These are phyloP conservation scores for Fusarium guadeloupense DNA, from an alignment of 2,329 filamentous ascomycete species.

Conservation along the genomic window DNA sequence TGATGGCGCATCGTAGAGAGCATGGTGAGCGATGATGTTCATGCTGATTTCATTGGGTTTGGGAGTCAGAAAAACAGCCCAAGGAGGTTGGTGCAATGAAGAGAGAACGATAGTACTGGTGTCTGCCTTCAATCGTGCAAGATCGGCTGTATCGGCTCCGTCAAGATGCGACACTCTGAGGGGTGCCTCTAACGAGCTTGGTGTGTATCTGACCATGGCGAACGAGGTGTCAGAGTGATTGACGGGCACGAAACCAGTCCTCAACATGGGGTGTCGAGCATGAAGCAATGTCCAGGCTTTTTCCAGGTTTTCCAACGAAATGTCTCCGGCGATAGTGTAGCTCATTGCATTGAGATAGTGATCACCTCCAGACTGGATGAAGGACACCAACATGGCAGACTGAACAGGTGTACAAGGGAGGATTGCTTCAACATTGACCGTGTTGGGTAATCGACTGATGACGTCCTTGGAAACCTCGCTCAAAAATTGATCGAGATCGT, in stretches of 20 bases:
- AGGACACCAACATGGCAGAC: conserved; percentile 80
- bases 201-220: conserved; percentile 74
- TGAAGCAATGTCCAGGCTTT: conserved; percentile 68
- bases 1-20: conserved; percentile 85
- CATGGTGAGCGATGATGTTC: conserved; percentile 74
- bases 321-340: conserved; percentile 56
- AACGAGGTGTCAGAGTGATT: conserved; percentile 70
- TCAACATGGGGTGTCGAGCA: conserved; percentile 73
- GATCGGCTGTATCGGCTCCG: conserved; percentile 38
- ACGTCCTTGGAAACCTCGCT: conserved; percentile 45
- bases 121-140: conserved; percentile 51
- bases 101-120: conserved; percentile 48
- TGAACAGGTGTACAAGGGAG: conserved; percentile 85
- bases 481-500: conserved; percentile 55
- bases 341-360: conserved; percentile 81
- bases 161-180: conserved; percentile 7
- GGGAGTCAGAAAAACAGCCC: conserved; percentile 65
- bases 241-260: conserved; percentile 75
- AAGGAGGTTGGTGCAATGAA: conserved; percentile 66
- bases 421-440: conserved; percentile 61
- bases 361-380: conserved; percentile 69
- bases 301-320: conserved; percentile 55
- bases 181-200: conserved; percentile 15
- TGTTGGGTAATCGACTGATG: conserved; percentile 14
- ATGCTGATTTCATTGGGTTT: conserved; percentile 42